Evolutionary conservation across 495 filamentous ascomycete species (phyloP).

Genomic region (Bombardia bombarda): DNA sequence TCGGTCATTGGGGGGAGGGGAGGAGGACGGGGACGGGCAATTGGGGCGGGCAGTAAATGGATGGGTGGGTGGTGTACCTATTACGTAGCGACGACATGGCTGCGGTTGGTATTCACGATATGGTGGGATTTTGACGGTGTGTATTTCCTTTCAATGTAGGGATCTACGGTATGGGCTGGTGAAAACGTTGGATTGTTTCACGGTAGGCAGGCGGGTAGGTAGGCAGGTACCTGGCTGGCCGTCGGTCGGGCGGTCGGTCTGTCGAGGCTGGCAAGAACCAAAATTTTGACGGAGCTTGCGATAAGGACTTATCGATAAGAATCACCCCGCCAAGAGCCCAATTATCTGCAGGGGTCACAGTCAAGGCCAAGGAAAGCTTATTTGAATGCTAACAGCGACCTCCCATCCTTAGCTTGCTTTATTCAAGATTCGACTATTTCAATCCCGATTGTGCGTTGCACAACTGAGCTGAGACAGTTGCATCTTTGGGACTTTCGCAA

Average conservation of each 20-base stretch:
- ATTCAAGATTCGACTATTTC: too few species aligned
- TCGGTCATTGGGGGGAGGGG: not conserved
- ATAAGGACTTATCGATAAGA: conserved; percentile 21
- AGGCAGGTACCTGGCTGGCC: not conserved
- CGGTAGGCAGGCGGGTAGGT: too few species aligned
- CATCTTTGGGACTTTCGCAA: too few species aligned
- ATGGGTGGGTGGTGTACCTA: conserved; percentile 15
- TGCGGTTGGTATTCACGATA: not conserved
- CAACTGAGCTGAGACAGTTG: too few species aligned
- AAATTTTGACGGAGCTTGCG: conserved; percentile 10
- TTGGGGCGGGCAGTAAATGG: not conserved
- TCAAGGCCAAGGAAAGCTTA: too few species aligned
- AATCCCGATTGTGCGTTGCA: too few species aligned
- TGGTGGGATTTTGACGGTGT: not conserved
- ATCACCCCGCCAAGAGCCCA: too few species aligned
- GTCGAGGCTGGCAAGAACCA: not conserved
- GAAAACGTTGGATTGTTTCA: too few species aligned
- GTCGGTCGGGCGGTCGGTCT: not conserved
- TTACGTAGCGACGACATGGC: conserved; percentile 28
- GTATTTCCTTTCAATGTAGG: not conserved
- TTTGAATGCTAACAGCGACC: too few species aligned
- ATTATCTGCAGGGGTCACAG: too few species aligned
- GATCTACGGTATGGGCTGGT: not conserved
- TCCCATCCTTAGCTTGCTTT: too few species aligned
- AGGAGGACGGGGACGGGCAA: not conserved